Evolutionary conservation across 345 rosid species (phyloP).

Genomic region (Murraya koenigii): DNA sequence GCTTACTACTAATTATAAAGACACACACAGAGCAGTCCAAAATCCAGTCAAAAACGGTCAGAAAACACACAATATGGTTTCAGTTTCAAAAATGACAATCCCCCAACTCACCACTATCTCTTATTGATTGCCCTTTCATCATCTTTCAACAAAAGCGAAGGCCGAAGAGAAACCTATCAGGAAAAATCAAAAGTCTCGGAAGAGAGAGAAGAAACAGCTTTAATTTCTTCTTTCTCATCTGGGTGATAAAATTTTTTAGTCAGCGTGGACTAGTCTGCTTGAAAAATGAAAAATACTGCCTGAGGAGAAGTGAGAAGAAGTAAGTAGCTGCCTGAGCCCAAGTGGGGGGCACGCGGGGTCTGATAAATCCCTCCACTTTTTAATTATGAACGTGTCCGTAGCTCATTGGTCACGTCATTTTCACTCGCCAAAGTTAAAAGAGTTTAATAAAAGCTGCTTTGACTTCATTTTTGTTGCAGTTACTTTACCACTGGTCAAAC

Average conservation of each 20-base stretch:
- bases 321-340: too few relatives aligned
- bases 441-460: background rate
- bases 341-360: conserved; percentile 10
- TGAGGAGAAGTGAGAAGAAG: background rate
- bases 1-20: too few relatives aligned
- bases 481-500: background rate
- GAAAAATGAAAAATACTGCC: too few relatives aligned
- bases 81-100: background rate
- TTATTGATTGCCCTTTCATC: conserved; percentile 4
- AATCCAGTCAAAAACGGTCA: conserved; percentile 22
- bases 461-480: background rate
- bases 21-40: conserved; percentile 6
- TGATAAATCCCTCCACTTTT: background rate
- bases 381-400: background rate
- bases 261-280: background rate
- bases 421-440: background rate
- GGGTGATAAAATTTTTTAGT: background rate
- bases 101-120: background rate
- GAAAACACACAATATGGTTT: background rate
- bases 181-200: too few relatives aligned
- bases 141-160: background rate
- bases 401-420: background rate
- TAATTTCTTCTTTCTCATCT: background rate
- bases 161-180: too few relatives aligned
- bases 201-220: background rate